Percentiles rank a stretch among this genome's conserved stretches.
Evolutionary conservation across 331 rosid genomes (phyloP).

Genomic region (Rosa hybrid): DNA sequence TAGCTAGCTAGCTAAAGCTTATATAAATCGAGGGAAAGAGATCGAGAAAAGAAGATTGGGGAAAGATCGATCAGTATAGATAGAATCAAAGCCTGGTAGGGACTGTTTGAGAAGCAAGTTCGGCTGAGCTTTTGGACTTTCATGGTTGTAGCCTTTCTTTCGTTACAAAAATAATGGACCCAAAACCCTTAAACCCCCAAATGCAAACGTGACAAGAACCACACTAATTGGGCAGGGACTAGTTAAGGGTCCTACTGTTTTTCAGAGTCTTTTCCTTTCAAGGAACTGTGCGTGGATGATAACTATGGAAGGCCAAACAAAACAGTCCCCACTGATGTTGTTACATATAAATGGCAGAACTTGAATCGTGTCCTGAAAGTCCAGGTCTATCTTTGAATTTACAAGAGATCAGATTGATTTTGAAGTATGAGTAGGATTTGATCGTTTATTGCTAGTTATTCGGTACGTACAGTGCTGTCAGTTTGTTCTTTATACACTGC

Average conservation of each 20-base stretch:
- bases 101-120: constrained; percentile 32
- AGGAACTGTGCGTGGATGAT: constrained; percentile 14
- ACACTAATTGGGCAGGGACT: constrained; percentile 13
- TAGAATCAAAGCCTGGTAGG: constrained; percentile 47
- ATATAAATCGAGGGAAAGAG: neutral
- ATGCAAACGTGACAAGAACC: constrained; percentile 32
- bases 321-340: constrained; percentile 20
- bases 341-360: neutral
- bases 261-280: constrained; percentile 8
- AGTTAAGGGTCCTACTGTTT: constrained; percentile 17
- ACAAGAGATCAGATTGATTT: neutral
- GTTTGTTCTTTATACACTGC: constrained; percentile 5
- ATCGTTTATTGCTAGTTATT: constrained; percentile 7
- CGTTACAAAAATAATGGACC: constrained; percentile 37
- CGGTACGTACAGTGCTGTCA: neutral
- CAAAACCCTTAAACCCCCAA: neutral
- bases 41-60: neutral
- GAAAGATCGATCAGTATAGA: constrained; percentile 5
- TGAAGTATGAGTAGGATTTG: neutral
- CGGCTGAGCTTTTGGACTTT: constrained; percentile 19
- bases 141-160: constrained; percentile 20
- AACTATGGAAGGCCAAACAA: constrained; percentile 3
- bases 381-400: neutral
- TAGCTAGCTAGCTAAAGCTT: neutral
- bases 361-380: neutral